A percentile compares a stretch with the other conserved stretches of the same genome.
Evolutionary conservation across 2,329 filamentous ascomycete genomes (phyloP).

Genomic region (Furcasterigmium sp.): DNA sequence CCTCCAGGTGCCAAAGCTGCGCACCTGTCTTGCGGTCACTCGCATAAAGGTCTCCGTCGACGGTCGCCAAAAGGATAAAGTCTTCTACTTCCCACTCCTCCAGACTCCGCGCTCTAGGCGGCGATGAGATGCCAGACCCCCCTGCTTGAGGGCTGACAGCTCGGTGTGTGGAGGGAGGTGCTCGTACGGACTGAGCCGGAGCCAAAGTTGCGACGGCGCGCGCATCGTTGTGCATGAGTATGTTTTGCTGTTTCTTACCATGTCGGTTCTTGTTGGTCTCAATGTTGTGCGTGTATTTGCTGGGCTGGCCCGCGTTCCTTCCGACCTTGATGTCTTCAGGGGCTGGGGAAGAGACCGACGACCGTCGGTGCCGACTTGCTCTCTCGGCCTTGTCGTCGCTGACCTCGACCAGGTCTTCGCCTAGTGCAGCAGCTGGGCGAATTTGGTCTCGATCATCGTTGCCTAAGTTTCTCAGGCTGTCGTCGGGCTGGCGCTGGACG

Average conservation of each 20-base stretch:
- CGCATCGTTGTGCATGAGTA: slow-evolving; percentile 59
- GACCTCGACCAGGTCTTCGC: slow-evolving; percentile 22
- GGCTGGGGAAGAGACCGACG: slow-evolving; percentile 16
- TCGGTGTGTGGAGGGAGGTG: slow-evolving; percentile 68
- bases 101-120: slow-evolving; percentile 91
- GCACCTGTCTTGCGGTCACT: slow-evolving; percentile 82
- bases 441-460: slow-evolving; percentile 6
- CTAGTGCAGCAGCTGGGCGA: slow-evolving; percentile 17
- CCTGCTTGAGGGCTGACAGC: slow-evolving; percentile 48
- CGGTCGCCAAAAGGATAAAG: slow-evolving; percentile 99
- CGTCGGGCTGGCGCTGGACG: slow-evolving; percentile 6
- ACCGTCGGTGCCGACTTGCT: too few species aligned
- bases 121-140: slow-evolving; percentile 67
- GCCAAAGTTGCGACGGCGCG: slow-evolving; percentile 97
- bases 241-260: too few species aligned
- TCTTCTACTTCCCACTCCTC: slow-evolving; percentile 99
- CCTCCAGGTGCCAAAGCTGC: slow-evolving; percentile 78
- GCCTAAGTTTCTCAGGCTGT: slow-evolving; percentile 3
- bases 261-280: slow-evolving; percentile 19
- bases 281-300: neutral
- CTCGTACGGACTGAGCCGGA: slow-evolving; percentile 94
- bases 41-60: slow-evolving; percentile 94
- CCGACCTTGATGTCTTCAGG: slow-evolving; percentile 18
- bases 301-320: slow-evolving; percentile 18
- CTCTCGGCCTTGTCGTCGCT: slow-evolving; percentile 14